These are phyloP conservation scores for Astragalus membranaceus DNA, from an alignment of 306 rosid genomes.

Conservation along the genomic window DNA sequence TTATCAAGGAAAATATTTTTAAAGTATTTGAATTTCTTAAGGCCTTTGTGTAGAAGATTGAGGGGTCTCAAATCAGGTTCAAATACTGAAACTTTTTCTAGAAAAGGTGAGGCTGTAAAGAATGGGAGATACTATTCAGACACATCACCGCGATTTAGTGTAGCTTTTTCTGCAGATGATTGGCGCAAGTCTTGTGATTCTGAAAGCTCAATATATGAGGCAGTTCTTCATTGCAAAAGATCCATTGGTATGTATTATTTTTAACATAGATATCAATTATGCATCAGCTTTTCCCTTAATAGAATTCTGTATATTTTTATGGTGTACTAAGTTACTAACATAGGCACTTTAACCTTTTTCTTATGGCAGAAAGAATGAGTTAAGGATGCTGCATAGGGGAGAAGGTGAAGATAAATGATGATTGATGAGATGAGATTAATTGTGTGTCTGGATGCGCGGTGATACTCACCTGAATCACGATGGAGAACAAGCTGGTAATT, in stretches of 20 bases:
- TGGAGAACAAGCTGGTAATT: no score
- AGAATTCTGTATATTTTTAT: not conserved
- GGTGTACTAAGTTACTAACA: conserved; percentile 4
- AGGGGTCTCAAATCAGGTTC: conserved; percentile 47
- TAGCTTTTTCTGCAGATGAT: conserved; percentile 66
- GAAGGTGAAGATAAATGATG: conserved; percentile 19
- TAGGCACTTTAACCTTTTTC: not conserved
- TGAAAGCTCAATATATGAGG: conserved; percentile 94
- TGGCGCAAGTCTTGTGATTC: conserved; percentile 96
- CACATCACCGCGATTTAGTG: conserved; percentile 62
- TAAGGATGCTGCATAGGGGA: conserved; percentile 24
- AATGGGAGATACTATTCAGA: conserved; percentile 54
- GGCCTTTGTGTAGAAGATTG: conserved; percentile 59
- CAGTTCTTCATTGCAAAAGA: conserved; percentile 97
- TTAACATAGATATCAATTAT: not conserved
- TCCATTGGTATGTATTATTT: conserved; percentile 54
- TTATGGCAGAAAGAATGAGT: conserved; percentile 44
- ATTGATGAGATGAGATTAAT: conserved; percentile 5
- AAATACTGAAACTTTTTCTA: conserved; percentile 33
- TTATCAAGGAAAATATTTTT: conserved; percentile 56
- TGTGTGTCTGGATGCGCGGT: no score
- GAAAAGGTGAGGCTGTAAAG: conserved; percentile 43
- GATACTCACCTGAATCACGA: no score
- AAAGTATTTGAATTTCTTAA: conserved; percentile 68
- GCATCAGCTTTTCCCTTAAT: not conserved